Evolutionary conservation across 371 early-diverging fungal species (phyloP), one percentile per base, ranked within the genome.

Genomic region (Saksenaea vasiformis): DNA sequence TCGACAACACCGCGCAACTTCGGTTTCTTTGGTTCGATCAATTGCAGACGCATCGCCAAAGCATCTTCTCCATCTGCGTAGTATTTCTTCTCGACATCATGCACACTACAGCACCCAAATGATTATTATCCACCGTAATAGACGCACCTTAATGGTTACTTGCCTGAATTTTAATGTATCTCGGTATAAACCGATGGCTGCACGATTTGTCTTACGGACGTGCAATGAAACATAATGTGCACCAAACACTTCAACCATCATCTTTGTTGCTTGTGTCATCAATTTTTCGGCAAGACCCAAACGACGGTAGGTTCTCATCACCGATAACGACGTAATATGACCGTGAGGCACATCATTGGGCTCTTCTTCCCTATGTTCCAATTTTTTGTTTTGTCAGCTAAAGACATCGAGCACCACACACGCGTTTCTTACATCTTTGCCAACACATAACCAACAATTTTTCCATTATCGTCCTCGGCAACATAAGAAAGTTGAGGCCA

Each of bases 21-120:
- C 7, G 56, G 34, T 22, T 73, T 72, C 60, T 76, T 76, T 22
- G 70, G 62, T 56, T 80, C 78, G 54, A 70, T 74, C 5, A 87
- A 68, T 3, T 74, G 64, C 35, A 87, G 79, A 64, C 89, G 87
- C 91, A 93, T 93, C 17, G 89, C 89, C 66, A 87, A 91, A 1
- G 92, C 94, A 77, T 95, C 96, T 74, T 98, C 98, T 22, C 98
- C 98, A 74, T 98, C 98, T 1, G 98, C 98, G 78, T 98, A 98
- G 78, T 98, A 98, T 66, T 94, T 93, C 69, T 92, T 91, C 71
- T 98, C 98, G 19, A 94, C 87, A 37, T 95, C 92, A 62, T 91
- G 85, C 26, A 96, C 90, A 62, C 94, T 93, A 78, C 27, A 28
- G 51, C 27, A 54, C 44, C 53, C 37, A 26, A 19, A 39, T 22